phyloP scores from a whole-genome alignment of 2,329 filamentous ascomycete species.

The Phaeosphaeriaceae sp. region DNA sequence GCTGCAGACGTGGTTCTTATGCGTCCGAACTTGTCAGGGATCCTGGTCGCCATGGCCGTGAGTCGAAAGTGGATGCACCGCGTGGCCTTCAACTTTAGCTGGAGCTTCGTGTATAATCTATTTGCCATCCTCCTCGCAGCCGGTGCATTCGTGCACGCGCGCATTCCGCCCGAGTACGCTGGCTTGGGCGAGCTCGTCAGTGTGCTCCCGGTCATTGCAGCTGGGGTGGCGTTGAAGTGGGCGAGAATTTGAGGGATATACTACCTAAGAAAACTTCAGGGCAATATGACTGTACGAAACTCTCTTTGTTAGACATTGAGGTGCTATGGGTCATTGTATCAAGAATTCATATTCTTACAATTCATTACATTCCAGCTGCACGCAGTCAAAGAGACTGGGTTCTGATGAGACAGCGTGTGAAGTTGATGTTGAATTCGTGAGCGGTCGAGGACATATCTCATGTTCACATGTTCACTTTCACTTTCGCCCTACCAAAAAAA shows the following conservation, averaged over 20 bases:
- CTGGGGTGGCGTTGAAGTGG: slow-evolving; percentile 58
- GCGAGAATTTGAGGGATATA: slow-evolving; percentile 19
- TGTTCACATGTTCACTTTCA: too few relatives aligned
- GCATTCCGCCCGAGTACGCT: slow-evolving; percentile 70
- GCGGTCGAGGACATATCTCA: too few relatives aligned
- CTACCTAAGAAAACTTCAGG: too few relatives aligned
- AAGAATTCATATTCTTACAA: too few relatives aligned
- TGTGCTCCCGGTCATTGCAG: slow-evolving; percentile 71
- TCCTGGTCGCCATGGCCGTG: slow-evolving; percentile 65
- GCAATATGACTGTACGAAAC: too few relatives aligned
- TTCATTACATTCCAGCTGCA: too few relatives aligned
- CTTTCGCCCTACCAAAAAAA: too few relatives aligned
- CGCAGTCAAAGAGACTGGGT: too few relatives aligned
- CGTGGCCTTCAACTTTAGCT: slow-evolving; percentile 71
- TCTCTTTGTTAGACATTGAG: too few relatives aligned
- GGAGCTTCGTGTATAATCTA: slow-evolving; percentile 74
- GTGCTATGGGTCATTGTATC: too few relatives aligned
- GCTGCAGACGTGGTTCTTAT: slow-evolving; percentile 75
- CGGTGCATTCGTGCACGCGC: slow-evolving; percentile 61
- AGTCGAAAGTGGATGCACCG: slow-evolving; percentile 51
- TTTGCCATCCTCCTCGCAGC: slow-evolving; percentile 71
- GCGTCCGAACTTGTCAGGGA: slow-evolving; percentile 60
- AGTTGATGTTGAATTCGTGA: too few relatives aligned
- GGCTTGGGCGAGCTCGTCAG: slow-evolving; percentile 77
- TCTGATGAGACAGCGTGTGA: too few relatives aligned